A percentile compares a stretch with the other conserved stretches of the same genome.
phyloP scores from a whole-genome alignment of 352 stramenopile species.

The Blastocystis hominis region DNA sequence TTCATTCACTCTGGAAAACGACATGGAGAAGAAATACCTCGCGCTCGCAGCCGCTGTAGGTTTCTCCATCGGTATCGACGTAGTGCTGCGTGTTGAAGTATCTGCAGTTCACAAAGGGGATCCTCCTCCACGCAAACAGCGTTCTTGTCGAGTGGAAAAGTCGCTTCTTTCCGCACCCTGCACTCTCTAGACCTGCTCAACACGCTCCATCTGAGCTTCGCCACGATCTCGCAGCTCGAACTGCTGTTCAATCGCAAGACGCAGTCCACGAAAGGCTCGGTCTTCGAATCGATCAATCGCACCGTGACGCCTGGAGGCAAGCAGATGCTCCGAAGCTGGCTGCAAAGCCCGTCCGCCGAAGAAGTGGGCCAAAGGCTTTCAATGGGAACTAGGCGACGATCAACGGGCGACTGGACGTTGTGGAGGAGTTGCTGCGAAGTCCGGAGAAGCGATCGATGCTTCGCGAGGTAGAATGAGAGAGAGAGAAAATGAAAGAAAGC shows the following conservation, averaged over 20 bases:
- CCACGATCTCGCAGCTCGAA: background rate
- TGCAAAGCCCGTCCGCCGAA: background rate
- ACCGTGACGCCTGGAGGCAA: background rate
- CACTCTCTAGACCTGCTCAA: background rate
- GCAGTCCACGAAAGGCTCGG: background rate
- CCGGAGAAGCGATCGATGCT: background rate
- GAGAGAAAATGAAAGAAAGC: background rate
- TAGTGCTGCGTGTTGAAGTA: slow-evolving; percentile 30
- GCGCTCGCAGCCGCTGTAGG: background rate
- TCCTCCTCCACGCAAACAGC: background rate
- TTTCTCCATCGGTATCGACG: background rate
- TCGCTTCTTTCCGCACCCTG: background rate
- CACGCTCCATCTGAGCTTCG: background rate
- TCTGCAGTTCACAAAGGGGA: slow-evolving; percentile 9
- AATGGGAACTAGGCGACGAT: background rate
- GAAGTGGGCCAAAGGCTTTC: background rate
- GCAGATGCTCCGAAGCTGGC: background rate
- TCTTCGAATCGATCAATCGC: slow-evolving; percentile 6
- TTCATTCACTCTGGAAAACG: background rate
- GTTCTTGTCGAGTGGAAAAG: background rate
- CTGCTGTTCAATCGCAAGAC: background rate
- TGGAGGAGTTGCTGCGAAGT: background rate
- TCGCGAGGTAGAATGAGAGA: background rate
- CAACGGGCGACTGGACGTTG: background rate
- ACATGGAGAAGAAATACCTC: slow-evolving; percentile 48